These are phyloP conservation scores for Davidsoniella neocaledoniae DNA, from an alignment of 2,329 filamentous ascomycete genomes.

Conservation along the genomic window DNA sequence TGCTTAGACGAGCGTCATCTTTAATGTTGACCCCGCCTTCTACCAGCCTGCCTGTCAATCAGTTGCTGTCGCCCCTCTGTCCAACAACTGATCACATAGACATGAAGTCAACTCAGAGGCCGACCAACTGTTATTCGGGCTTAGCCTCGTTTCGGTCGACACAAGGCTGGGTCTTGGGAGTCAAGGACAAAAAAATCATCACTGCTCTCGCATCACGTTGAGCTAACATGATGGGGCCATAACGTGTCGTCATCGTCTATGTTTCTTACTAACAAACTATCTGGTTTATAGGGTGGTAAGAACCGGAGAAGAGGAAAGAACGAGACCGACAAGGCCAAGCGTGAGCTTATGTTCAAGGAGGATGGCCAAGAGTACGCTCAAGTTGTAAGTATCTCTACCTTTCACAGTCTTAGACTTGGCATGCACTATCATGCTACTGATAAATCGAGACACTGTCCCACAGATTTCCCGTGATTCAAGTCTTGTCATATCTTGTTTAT, in stretches of 20 bases:
- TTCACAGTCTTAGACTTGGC: no score
- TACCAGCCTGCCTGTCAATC: no score
- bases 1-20: no score
- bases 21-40: no score
- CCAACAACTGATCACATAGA: no score
- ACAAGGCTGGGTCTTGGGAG: not conserved
- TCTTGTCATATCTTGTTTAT: no score
- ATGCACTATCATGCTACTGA: no score
- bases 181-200: not conserved
- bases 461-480: no score
- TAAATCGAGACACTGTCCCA: no score
- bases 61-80: no score
- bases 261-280: not conserved
- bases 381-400: constrained; percentile 8
- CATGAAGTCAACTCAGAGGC: not conserved
- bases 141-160: not conserved
- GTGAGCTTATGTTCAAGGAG: constrained; percentile 96
- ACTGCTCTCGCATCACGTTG: no score
- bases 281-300: constrained; percentile 65
- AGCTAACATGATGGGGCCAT: not conserved
- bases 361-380: constrained; percentile 59
- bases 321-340: constrained; percentile 98
- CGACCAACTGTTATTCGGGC: not conserved
- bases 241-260: not conserved
- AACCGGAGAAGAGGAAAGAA: constrained; percentile 98